Base-by-base conservation (phyloP, 192 early-diverging fungal genomes). In the Dissophora globulifera region DNA sequence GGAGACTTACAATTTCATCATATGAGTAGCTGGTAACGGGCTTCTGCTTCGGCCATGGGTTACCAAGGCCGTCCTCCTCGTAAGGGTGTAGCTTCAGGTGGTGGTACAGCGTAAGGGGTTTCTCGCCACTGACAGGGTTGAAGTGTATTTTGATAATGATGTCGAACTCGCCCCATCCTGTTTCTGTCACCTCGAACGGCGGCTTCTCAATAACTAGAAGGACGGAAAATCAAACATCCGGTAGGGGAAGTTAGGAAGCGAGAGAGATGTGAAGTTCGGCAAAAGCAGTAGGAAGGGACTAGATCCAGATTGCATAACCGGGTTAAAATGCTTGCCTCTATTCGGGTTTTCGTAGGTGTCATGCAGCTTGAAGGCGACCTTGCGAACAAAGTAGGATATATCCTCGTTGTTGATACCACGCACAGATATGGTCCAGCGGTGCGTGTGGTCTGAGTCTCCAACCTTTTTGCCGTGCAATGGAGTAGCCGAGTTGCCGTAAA, bases 91-190 rank as follows among this genome's bases (percentile, higher is more conserved):
- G 84, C 74, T 93, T 89, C 53, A 99, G 84, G 78, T 93, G 92
- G 78, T 98, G 96, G 72, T 90, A 94, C 9, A 99, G 79, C 16
- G 87, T 85, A 23, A 97, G 86, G 19, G 90, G 84, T 74, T 91
- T 90, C 53, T 95, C 93, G 54, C 92, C 93, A 33, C 89, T 81
- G 13, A 81, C 69, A 29, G 92, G 88, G 17, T 88, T 84, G 69
- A 98, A 95, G 62, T 90, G 89, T 31, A 99, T 88, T 70, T 95
- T 96, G 59, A 98, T 98, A 25, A 89, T 83, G 51, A 99, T 94
- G 56, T 98, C 96, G 80, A 99, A 99, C 82, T 99, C 95, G 66
- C 98, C 98, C 98, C 98, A 99, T 31, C 98, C 98, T 15, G 98
- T 95, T 78, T 99, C 98, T 29, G 87, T 83, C 26, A 98, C 90